Percentiles rank a stretch among this genome's conserved stretches.
phyloP scores from a whole-genome alignment of 2,329 filamentous ascomycete species.

The Sclerotinia spermophila region DNA sequence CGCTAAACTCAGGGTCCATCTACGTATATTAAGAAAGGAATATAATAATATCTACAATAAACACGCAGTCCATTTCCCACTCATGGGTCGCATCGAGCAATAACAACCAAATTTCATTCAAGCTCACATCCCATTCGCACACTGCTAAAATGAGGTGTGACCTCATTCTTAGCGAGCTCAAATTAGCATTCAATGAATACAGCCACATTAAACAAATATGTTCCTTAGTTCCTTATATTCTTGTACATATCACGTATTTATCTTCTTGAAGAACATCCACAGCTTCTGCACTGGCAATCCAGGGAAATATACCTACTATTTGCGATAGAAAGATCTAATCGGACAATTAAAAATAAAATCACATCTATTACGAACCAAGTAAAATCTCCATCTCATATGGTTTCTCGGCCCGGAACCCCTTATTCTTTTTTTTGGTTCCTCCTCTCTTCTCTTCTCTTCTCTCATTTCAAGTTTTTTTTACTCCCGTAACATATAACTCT shows the following conservation, averaged over 20 bases:
- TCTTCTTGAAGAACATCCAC: background rate
- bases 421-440: fast-evolving
- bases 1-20: background rate
- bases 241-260: too few relatives aligned
- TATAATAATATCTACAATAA: background rate
- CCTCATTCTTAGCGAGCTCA: background rate
- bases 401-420: background rate
- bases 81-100: too few relatives aligned
- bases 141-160: background rate
- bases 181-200: background rate
- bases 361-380: background rate
- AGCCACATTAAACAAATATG: background rate
- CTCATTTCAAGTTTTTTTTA: background rate
- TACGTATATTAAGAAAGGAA: background rate
- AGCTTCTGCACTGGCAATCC: background rate
- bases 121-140: background rate
- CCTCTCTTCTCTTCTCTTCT: background rate
- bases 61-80: background rate
- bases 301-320: background rate
- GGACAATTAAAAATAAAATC: background rate
- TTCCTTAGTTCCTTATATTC: too few relatives aligned
- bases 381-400: background rate
- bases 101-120: background rate
- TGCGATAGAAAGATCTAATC: background rate
- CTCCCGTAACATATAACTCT: background rate